These are phyloP conservation scores for Pestalotiopsis sp. DNA, from an alignment of 2,329 filamentous ascomycete genomes.

Conservation along the genomic window DNA sequence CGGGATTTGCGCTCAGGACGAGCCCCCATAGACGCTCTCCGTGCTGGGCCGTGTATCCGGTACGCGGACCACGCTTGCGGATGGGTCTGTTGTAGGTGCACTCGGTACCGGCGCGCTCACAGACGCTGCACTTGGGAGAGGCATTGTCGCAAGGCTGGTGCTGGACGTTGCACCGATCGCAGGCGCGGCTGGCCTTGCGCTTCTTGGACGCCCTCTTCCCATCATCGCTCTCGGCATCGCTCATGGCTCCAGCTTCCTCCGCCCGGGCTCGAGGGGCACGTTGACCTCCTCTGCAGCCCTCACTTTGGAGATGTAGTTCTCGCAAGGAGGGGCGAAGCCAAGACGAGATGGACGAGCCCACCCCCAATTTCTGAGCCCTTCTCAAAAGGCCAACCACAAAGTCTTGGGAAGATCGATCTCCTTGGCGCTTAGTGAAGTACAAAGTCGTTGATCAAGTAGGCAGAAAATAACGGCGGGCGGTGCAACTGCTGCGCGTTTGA, in stretches of 20 bases:
- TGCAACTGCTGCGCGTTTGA: neutral
- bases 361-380: neutral
- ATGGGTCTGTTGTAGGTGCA: constrained; percentile 35
- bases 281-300: neutral
- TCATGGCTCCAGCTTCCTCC: constrained; percentile 28
- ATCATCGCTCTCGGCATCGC: constrained; percentile 34
- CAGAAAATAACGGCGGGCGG: neutral
- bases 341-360: neutral
- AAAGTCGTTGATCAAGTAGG: neutral
- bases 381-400: neutral
- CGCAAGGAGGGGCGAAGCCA: neutral
- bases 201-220: constrained; percentile 34
- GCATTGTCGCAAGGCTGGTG: constrained; percentile 50
- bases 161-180: constrained; percentile 47
- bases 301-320: neutral
- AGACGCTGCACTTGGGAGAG: constrained; percentile 45
- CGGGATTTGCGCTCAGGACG: constrained; percentile 31
- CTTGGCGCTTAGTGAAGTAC: neutral
- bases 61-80: constrained; percentile 32
- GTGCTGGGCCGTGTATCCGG: constrained; percentile 34
- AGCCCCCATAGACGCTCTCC: constrained; percentile 33
- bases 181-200: constrained; percentile 35
- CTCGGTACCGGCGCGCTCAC: constrained; percentile 35
- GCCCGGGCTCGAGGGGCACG: neutral
- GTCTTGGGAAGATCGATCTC: neutral